Conservation (phyloP, 345 rosid species). For the Heritiera littoralis region DNA sequence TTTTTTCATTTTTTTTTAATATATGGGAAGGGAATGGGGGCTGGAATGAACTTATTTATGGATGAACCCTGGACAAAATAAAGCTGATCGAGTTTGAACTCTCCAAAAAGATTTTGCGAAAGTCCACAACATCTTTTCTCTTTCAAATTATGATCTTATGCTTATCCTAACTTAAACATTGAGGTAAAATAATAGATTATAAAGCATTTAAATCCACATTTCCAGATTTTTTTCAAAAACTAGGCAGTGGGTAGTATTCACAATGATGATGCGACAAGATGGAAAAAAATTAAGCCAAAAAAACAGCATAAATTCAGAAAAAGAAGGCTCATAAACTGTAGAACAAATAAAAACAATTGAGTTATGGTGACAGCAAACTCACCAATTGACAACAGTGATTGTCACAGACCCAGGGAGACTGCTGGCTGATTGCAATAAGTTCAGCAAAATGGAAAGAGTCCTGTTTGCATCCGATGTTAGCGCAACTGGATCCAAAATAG, state of each 20-base stretch:
- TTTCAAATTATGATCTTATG: background rate
- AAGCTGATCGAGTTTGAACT: background rate
- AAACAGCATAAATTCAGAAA: background rate
- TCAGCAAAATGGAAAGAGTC: constrained; percentile 54
- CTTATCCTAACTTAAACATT: background rate
- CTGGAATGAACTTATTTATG: background rate
- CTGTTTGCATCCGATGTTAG: constrained; percentile 72
- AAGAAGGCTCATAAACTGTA: background rate
- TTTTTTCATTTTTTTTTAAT: background rate
- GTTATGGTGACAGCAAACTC: constrained; percentile 29
- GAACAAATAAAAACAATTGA: too few species aligned
- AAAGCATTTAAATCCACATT: background rate
- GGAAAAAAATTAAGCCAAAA: background rate
- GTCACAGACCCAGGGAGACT: constrained; percentile 70
- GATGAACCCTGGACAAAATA: background rate
- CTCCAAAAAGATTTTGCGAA: background rate
- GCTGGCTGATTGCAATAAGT: constrained; percentile 59
- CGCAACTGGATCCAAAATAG: constrained; percentile 60
- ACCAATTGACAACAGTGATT: constrained; percentile 77
- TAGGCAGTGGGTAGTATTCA: background rate
- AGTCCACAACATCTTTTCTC: background rate
- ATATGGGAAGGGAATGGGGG: too few species aligned
- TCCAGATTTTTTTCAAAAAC: background rate
- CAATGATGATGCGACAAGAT: background rate
- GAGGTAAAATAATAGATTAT: background rate